Percentiles rank a stretch among this genome's conserved stretches.
Evolutionary conservation across 202 grass and related monocot species (phyloP).

Genomic region (Elaeis oleifera): DNA sequence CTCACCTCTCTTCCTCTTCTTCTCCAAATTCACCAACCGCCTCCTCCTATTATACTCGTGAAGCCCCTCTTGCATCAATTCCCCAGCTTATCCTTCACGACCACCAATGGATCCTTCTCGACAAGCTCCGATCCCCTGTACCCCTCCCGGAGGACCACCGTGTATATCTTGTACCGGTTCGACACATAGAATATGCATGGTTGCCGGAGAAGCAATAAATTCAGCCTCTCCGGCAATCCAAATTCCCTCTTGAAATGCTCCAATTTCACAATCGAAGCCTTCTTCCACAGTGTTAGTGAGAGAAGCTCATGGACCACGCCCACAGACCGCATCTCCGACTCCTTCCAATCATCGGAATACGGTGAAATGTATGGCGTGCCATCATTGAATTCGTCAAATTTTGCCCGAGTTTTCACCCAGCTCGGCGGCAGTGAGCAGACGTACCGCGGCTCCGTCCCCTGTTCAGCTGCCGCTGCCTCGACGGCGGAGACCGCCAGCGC

Average conservation of each 20-base stretch:
- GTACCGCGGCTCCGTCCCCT: slow-evolving; percentile 30
- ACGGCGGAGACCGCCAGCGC: slow-evolving; percentile 49
- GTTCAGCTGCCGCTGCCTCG: slow-evolving; percentile 27
- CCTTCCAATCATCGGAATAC: slow-evolving; percentile 34
- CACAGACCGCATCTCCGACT: slow-evolving; percentile 47
- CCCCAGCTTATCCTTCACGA: slow-evolving; percentile 56
- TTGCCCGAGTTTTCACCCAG: slow-evolving; percentile 50
- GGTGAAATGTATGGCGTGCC: slow-evolving; percentile 74
- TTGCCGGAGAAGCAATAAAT: slow-evolving; percentile 46
- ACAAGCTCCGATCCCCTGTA: slow-evolving; percentile 56
- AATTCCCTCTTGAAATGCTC: slow-evolving; percentile 84
- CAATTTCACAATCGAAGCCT: slow-evolving; percentile 80
- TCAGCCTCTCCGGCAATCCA: slow-evolving; percentile 47
- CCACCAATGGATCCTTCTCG: slow-evolving; percentile 67
- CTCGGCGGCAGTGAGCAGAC: slow-evolving; percentile 51
- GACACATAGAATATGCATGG: slow-evolving; percentile 86
- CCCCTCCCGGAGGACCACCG: slow-evolving; percentile 61
- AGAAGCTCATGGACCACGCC: slow-evolving; percentile 74
- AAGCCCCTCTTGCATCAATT: slow-evolving; percentile 87
- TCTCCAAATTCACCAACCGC: slow-evolving; percentile 52
- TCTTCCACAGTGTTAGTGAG: slow-evolving; percentile 66
- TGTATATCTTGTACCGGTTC: slow-evolving; percentile 79
- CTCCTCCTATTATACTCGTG: slow-evolving; percentile 66
- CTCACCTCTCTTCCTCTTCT: slow-evolving; percentile 65
- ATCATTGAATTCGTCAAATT: slow-evolving; percentile 65